A percentile compares a stretch with the other conserved stretches of the same genome.
Conservation (phyloP, 345 rosid species). For the Bruguiera parviflora region DNA sequence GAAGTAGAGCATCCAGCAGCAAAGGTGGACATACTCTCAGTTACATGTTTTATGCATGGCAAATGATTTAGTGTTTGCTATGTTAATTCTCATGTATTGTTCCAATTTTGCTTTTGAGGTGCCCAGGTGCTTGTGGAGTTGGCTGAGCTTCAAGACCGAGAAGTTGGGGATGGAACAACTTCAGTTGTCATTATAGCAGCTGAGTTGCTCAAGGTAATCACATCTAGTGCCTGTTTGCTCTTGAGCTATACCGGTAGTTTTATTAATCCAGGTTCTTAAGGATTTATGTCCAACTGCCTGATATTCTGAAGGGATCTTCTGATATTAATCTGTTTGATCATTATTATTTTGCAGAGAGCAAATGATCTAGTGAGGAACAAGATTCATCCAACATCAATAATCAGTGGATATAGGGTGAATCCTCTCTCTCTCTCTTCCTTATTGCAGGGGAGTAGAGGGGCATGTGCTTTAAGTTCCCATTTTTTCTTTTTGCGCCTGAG, state of each 20-base stretch:
- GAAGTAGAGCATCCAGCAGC: conserved; percentile 99
- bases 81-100: not conserved
- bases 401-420: conserved; percentile 87
- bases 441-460: no score
- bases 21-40: conserved; percentile 45
- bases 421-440: not conserved
- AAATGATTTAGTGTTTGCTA: not conserved
- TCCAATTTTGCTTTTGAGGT: conserved; percentile 8
- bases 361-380: conserved; percentile 96
- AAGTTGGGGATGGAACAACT: conserved; percentile 98
- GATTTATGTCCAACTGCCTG: not conserved
- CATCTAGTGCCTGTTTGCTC: not conserved
- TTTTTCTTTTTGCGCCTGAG: no score
- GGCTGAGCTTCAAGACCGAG: conserved; percentile 98
- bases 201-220: conserved; percentile 68
- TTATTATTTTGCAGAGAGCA: conserved; percentile 58
- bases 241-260: not conserved
- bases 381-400: conserved; percentile 96
- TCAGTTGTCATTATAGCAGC: conserved; percentile 96
- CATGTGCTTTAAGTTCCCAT: no score
- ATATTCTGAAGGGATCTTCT: not conserved
- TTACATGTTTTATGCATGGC: not conserved
- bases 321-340: conserved; percentile 9
- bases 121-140: conserved; percentile 87
- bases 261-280: not conserved